Evolutionary conservation across 2,329 filamentous ascomycete species (phyloP).

Genomic region (Cytospora piceae): DNA sequence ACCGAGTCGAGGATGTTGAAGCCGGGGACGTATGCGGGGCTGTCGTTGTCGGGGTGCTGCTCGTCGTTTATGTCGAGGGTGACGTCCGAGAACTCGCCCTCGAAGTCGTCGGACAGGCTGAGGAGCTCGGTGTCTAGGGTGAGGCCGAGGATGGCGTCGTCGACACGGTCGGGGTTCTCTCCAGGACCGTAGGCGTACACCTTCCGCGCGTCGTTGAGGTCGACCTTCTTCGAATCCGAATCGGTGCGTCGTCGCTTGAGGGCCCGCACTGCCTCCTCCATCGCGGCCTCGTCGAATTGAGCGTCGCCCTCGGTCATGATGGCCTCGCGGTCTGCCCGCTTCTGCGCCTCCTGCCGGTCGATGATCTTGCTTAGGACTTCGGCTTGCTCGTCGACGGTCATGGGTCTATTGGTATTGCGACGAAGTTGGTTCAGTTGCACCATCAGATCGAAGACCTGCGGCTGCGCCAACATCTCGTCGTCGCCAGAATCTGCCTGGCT

Average conservation of each 20-base stretch:
- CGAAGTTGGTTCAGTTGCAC: neutral
- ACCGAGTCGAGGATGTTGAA: conserved; percentile 51
- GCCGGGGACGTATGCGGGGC: conserved; percentile 9
- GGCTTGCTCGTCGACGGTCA: conserved; percentile 14
- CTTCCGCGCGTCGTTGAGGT: conserved; percentile 19
- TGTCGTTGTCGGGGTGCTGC: neutral
- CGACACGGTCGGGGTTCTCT: neutral
- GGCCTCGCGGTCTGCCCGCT: neutral
- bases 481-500: neutral
- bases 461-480: conserved; percentile 1
- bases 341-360: conserved; percentile 1
- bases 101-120: conserved; percentile 15
- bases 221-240: neutral
- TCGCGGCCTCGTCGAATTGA: conserved; percentile 14
- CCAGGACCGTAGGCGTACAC: conserved; percentile 24
- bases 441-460: neutral
- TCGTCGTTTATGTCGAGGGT: neutral
- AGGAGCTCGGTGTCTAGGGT: conserved; percentile 24
- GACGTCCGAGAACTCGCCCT: conserved; percentile 15
- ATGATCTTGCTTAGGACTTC: neutral
- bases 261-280: conserved; percentile 23
- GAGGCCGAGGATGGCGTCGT: neutral
- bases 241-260: conserved; percentile 22
- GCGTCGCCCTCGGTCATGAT: conserved; percentile 1
- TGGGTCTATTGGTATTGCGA: neutral